These are phyloP conservation scores for Galerina sulciceps DNA, from an alignment of 768 basidiomycete genomes.

Conservation along the genomic window DNA sequence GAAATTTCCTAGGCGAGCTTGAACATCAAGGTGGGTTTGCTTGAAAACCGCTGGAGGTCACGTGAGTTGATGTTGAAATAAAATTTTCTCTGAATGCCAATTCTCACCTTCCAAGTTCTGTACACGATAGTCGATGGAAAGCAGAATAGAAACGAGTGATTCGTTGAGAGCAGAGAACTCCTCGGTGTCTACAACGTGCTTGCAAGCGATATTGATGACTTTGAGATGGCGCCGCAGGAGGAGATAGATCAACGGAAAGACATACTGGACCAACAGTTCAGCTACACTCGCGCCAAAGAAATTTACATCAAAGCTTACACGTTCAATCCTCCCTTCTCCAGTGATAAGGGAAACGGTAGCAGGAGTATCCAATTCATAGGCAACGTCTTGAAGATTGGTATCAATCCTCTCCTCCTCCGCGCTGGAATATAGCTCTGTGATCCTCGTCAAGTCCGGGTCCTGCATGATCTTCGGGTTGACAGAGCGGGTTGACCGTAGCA, in stretches of 20 bases:
- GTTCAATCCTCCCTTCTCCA: constrained; percentile 38
- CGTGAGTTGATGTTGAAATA: neutral
- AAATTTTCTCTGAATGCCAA: neutral
- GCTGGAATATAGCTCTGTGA: constrained; percentile 30
- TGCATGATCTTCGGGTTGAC: constrained; percentile 29
- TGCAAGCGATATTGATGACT: constrained; percentile 35
- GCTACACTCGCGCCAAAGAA: neutral
- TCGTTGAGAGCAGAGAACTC: constrained; percentile 33
- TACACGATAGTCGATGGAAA: constrained; percentile 34
- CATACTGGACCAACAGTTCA: constrained; percentile 27
- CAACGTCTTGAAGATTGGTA: constrained; percentile 28
- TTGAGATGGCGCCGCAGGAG: constrained; percentile 36
- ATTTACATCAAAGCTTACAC: constrained; percentile 24
- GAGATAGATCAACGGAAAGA: constrained; percentile 38
- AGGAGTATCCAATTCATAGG: constrained; percentile 37
- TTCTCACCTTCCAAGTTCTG: constrained; percentile 36
- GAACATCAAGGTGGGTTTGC: constrained; percentile 37
- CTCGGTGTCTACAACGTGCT: constrained; percentile 36
- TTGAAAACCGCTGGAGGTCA: constrained; percentile 34
- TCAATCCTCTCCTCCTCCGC: constrained; percentile 36
- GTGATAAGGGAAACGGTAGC: constrained; percentile 37
- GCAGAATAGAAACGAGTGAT: constrained; percentile 33
- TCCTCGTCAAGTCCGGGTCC: constrained; percentile 30
- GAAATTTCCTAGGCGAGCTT: constrained; percentile 36
- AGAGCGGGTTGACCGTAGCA: constrained; percentile 36